A percentile compares a stretch with the other conserved stretches of the same genome.
These are phyloP conservation scores for Arthrobotrys pseudoclavata DNA, from an alignment of 2,329 filamentous ascomycete genomes.

Conservation along the genomic window DNA sequence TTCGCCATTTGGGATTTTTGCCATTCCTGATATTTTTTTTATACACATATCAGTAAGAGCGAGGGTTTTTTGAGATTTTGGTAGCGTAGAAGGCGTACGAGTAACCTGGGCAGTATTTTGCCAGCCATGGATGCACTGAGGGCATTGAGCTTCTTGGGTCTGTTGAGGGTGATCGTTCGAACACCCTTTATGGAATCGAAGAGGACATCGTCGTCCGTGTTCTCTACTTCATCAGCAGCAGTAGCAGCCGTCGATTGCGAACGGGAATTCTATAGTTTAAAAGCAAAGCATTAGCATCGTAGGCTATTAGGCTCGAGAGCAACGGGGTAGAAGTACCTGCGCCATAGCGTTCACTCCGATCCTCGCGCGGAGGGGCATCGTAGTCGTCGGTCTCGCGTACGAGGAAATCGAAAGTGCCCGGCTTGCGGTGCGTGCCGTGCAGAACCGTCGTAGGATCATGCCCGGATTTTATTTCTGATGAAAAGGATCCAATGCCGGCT, in stretches of 20 bases:
- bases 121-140: constrained; percentile 94
- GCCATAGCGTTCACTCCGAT: constrained; percentile 43
- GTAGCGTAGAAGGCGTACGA: constrained; percentile 66
- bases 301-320: neutral
- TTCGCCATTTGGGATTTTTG: constrained; percentile 94
- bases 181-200: constrained; percentile 91
- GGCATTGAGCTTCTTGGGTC: constrained; percentile 90
- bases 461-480: constrained; percentile 28
- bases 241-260: constrained; percentile 66
- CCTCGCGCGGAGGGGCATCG: constrained; percentile 50
- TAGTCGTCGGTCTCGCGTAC: constrained; percentile 27
- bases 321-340: constrained; percentile 18
- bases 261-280: neutral
- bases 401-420: constrained; percentile 46
- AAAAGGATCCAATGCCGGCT: constrained; percentile 28
- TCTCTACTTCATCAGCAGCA: neutral
- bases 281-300: neutral
- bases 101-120: constrained; percentile 89
- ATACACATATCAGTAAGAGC: neutral
- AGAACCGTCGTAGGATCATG: constrained; percentile 55
- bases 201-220: constrained; percentile 82
- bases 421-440: constrained; percentile 54
- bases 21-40: constrained; percentile 75
- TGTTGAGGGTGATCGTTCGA: constrained; percentile 92
- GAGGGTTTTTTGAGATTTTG: neutral